phyloP scores from a whole-genome alignment of 176 grass and related monocot species.

The Thalia dealbata region DNA sequence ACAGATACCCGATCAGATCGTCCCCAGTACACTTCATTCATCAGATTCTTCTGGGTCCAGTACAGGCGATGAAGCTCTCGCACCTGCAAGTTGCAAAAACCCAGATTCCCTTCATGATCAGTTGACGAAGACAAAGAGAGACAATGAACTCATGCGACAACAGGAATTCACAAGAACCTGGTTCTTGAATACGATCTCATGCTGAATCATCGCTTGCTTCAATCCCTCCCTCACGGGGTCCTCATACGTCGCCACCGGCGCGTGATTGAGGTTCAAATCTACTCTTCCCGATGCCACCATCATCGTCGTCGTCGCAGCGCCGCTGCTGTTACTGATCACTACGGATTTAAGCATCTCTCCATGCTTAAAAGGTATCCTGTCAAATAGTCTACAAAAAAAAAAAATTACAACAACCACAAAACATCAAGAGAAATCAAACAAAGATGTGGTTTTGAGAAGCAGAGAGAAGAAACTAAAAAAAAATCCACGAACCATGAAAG shows the following conservation, averaged over 20 bases:
- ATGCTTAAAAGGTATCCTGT: not conserved
- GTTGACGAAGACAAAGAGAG: not conserved
- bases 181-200: constrained; percentile 31
- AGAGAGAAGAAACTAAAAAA: not conserved
- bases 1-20: constrained; percentile 3
- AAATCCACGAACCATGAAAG: not conserved
- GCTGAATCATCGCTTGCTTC: constrained; percentile 31
- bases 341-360: not conserved
- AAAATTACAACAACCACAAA: not conserved
- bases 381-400: not conserved
- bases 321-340: not conserved
- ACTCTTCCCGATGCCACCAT: constrained; percentile 3
- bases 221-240: constrained; percentile 15
- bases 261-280: constrained; percentile 37
- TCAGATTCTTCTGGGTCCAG: constrained; percentile 30
- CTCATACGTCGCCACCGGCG: constrained; percentile 7
- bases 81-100: not conserved
- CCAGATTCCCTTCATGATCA: not conserved
- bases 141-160: not conserved
- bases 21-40: constrained; percentile 27
- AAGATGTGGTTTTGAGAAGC: not conserved
- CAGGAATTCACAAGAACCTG: constrained; percentile 13
- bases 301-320: not conserved
- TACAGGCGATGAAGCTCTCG: constrained; percentile 39
- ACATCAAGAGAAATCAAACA: not conserved